Conservation (phyloP, 2,329 filamentous ascomycete species). For the Xylariales sp. region DNA sequence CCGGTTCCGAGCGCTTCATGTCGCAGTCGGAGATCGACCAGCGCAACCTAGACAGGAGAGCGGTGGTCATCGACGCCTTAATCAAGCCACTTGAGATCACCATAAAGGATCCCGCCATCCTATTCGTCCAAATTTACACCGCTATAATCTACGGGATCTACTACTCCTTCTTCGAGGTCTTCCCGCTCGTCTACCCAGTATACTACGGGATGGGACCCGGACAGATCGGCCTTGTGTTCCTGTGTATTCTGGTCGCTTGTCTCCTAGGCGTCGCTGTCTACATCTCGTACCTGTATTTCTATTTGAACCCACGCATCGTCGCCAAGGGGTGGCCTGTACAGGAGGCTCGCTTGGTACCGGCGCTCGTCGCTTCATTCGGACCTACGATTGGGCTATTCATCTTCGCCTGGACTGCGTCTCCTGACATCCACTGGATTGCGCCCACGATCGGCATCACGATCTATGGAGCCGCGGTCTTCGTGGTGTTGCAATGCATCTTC, state of each 20-base stretch:
- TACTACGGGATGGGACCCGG: conserved; percentile 57
- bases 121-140: conserved; percentile 59
- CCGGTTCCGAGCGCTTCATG: conserved; percentile 51
- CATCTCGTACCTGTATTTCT: conserved; percentile 46
- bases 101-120: conserved; percentile 55
- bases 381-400: conserved; percentile 57
- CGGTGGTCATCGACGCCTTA: conserved; percentile 49
- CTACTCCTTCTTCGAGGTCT: conserved; percentile 62
- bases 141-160: conserved; percentile 59
- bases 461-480: conserved; percentile 46
- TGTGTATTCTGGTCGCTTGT: conserved; percentile 55
- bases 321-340: conserved; percentile 45
- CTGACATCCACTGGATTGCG: conserved; percentile 48
- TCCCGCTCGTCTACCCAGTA: conserved; percentile 57
- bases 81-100: conserved; percentile 58
- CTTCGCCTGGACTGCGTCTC: conserved; percentile 53
- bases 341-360: conserved; percentile 52
- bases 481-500: conserved; percentile 57
- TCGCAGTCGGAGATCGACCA: conserved; percentile 62
- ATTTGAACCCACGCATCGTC: conserved; percentile 45
- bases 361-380: conserved; percentile 46
- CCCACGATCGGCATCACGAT: conserved; percentile 54
- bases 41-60: conserved; percentile 41
- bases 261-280: conserved; percentile 47
- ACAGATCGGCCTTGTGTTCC: conserved; percentile 55